Evolutionary conservation across 116 monocot genomes (phyloP), one percentile per base, ranked within the genome.

Genomic region (Cymodocea nodosa): DNA sequence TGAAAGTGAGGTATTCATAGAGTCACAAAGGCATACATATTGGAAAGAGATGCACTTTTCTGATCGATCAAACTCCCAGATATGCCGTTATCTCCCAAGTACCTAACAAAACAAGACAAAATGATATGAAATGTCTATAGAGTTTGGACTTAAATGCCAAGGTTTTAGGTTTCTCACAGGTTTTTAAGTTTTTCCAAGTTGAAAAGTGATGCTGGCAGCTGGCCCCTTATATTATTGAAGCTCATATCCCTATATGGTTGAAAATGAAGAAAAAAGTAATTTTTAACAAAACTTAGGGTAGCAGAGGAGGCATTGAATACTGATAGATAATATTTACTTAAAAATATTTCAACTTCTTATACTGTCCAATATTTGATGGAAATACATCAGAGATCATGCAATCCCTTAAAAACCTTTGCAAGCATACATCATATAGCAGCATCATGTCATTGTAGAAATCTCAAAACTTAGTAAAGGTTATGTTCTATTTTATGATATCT

Each of bases 171-270:
- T 50, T 23, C 87, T 74, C 74, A 95, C 95, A 95, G 73, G 54
- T 52, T 68, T 12, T 1, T 23, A 17, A 95, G 83, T 34, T 71
- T 74, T 62, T 44, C 72, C 67, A 87, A 69, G 65, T 72, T 90
- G 82, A 95, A 85, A 25, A 95, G 80, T 55, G 90, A 78, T 64
- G 62, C 60, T 18, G 90, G 85, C 74, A 95, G 50, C 59, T 60
- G 13, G 49, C 90, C 95, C 15, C 81, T 90, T 48, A 95, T 74
- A 72, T 87, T 95, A 79, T 95, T 95, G 76, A 95, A 95, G 79
- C 95, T 90, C 73, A 95, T 76, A 78, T 95, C 95, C 77, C 95
- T 95, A 37, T 3, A 52, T 10, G 17, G 51, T 66, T 66, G 14
- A 4, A 22, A 7, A 34, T 13, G 8, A 9, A 36, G 61, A 37